These are phyloP conservation scores for Rheum nobile DNA, from an alignment of 148 eudicot genomes.

Conservation along the genomic window DNA sequence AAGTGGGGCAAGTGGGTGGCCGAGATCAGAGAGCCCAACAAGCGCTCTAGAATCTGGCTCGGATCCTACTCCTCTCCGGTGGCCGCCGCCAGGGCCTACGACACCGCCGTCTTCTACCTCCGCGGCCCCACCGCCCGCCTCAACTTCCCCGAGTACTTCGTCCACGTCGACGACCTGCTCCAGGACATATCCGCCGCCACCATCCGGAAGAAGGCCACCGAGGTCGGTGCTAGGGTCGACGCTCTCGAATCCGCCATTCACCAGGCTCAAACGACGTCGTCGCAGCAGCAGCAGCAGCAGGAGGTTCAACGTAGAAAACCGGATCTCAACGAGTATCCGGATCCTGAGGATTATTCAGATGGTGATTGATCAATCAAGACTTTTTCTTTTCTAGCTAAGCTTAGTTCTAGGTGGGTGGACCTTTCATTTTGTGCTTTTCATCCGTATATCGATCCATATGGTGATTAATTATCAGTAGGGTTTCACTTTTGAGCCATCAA, in stretches of 20 bases:
- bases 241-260: conserved; percentile 32
- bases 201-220: conserved; percentile 66
- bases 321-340: conserved; percentile 72
- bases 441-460: not conserved
- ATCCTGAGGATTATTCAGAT: conserved; percentile 35
- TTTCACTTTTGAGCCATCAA: not conserved
- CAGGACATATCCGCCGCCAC: conserved; percentile 43
- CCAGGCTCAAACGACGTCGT: not conserved
- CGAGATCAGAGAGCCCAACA: conserved; percentile 87
- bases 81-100: conserved; percentile 88
- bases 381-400: not conserved
- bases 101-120: conserved; percentile 78
- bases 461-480: not conserved
- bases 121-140: conserved; percentile 72
- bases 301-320: conserved; percentile 23
- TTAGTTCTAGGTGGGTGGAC: too few species aligned
- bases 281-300: not conserved
- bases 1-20: conserved; percentile 99
- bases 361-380: too few species aligned
- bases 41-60: conserved; percentile 76
- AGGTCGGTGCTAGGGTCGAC: conserved; percentile 81
- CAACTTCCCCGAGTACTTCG: conserved; percentile 56
- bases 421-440: not conserved
- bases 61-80: conserved; percentile 70
- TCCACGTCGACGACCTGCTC: conserved; percentile 12